Evolutionary conservation across 225 moss, liverwort and hornwort genomes (phyloP), one percentile per base, ranked within the genome.

Genomic region (Bryum argenteum): DNA sequence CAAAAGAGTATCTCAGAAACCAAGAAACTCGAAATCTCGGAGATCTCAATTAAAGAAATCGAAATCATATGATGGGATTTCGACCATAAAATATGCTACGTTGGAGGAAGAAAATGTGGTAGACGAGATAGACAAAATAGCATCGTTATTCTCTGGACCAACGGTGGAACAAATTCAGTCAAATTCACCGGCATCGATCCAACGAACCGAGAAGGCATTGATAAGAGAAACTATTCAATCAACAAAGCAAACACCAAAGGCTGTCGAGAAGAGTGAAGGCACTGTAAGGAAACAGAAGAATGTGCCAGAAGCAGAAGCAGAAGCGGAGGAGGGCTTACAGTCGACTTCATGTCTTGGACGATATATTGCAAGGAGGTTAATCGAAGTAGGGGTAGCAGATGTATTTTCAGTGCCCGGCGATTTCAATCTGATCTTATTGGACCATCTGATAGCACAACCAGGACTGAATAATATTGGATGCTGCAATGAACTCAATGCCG

Each of bases 401-500:
- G 21, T 81, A 11, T 76, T 81, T 12, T 72, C 47, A 1, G 67
- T 81, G 1, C 80, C 67, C 2, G 62, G 76, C 11, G 80, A 76
- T 48, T 81, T 76, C 39, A 81, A 81, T 40, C 61, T 72, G 5
- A 41, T 72, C n/a, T 65, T 77, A 38, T 28, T 81, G 56, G 72
- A 81, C 38, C 75, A 76, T 66, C 55, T 81, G 8, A 61, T 81
- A 8, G 76, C 67, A 1, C 67, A 81, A 5, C 80, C 72, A 10
- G 47, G 61, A 3, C 41, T 81, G 21, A 71, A 53, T 13, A 76
- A 75, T 13, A 71, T 76, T 53, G 76, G 80, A 17, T 76, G 76
- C 44, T 81, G 80, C 48, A 81, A 81, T 54, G 80, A 76, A 37
- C 57, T 81, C 3, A 76, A 78, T 78, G 76, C 67, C 0, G 67